These are phyloP conservation scores for Plasmodium billcollinsi DNA, from an alignment of 169 alveolate species.

Conservation along the genomic window DNA sequence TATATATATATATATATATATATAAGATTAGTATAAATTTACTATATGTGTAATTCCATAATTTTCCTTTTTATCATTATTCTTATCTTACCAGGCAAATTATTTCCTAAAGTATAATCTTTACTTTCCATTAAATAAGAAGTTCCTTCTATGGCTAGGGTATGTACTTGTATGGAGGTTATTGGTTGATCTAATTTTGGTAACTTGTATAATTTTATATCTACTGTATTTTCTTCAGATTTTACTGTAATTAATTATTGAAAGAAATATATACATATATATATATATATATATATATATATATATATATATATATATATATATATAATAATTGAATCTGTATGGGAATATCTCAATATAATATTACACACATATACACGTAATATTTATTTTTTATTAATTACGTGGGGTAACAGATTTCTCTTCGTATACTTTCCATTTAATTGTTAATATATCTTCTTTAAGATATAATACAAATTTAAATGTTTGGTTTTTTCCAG, in stretches of 20 bases:
- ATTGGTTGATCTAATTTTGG: constrained; percentile 41
- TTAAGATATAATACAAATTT: not conserved
- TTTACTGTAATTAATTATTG: too few relatives aligned
- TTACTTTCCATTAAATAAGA: constrained; percentile 3
- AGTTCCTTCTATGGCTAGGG: not conserved
- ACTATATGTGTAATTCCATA: too few relatives aligned
- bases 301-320: too few relatives aligned
- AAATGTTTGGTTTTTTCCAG: not conserved
- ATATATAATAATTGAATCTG: too few relatives aligned
- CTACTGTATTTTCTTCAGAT: not conserved
- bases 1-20: too few relatives aligned
- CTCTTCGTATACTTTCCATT: not conserved
- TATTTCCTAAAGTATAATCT: constrained; percentile 9
- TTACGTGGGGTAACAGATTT: not conserved
- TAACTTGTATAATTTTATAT: constrained; percentile 12
- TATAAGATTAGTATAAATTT: too few relatives aligned
- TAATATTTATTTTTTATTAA: not conserved
- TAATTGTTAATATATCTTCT: not conserved
- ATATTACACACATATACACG: too few relatives aligned
- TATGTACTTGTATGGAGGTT: constrained; percentile 53
- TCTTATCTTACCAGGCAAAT: constrained; percentile 24
- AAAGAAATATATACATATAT: too few relatives aligned
- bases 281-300: too few relatives aligned
- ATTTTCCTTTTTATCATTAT: too few relatives aligned
- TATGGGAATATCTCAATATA: too few relatives aligned